phyloP scores from a whole-genome alignment of 78 protist genomes.

The Anaeramoeba flamelloides region DNA sequence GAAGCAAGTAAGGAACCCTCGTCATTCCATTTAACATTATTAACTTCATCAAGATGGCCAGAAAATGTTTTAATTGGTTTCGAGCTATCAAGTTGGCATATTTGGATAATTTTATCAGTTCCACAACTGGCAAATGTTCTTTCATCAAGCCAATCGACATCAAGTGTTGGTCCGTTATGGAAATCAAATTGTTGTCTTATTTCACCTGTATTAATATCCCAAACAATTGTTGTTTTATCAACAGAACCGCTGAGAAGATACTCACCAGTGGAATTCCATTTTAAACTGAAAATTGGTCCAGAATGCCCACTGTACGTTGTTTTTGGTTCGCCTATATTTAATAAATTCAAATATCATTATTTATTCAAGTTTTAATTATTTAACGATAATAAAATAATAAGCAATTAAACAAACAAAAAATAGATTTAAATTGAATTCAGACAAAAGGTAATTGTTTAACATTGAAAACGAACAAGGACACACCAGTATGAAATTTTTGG shows the following conservation, averaged over 20 bases:
- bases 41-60: constrained; percentile 56
- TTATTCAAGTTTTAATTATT: too few relatives aligned
- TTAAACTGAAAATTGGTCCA: constrained; percentile 71
- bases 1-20: constrained; percentile 64
- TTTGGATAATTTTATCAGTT: too few relatives aligned
- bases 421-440: too few relatives aligned
- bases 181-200: constrained; percentile 39
- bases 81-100: constrained; percentile 9
- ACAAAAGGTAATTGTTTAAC: too few relatives aligned
- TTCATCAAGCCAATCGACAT: constrained; percentile 91
- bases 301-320: constrained; percentile 37
- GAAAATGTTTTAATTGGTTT: not conserved
- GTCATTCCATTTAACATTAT: constrained; percentile 71
- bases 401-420: too few relatives aligned
- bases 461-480: too few relatives aligned
- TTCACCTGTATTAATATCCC: constrained; percentile 61
- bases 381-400: too few relatives aligned
- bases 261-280: constrained; percentile 63
- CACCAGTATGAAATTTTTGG: too few relatives aligned
- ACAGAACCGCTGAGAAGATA: constrained; percentile 56
- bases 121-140: too few relatives aligned
- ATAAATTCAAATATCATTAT: too few relatives aligned
- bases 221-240: constrained; percentile 70
- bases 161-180: constrained; percentile 62
- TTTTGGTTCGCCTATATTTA: constrained; percentile 47